Base-by-base conservation (phyloP, 2,329 filamentous ascomycete species). In the Pyricularia sp. region DNA sequence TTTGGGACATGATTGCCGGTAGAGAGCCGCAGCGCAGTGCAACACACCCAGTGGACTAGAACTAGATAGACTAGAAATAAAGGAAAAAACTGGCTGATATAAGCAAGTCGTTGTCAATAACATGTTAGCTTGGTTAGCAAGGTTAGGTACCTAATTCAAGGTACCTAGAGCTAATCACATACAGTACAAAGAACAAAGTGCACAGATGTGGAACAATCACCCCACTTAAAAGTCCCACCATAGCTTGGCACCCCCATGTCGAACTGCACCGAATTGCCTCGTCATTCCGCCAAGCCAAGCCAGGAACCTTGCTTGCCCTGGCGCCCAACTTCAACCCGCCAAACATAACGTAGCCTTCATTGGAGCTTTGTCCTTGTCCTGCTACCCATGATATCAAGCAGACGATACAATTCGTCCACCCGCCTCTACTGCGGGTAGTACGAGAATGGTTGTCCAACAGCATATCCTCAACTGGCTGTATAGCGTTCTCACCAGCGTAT, bases 391-490 rank as follows among this genome's bases (percentile, higher is more conserved):
- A n/a, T 50, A 50, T 50, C 42, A 50, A 50, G 6, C 20, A 50
- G 42, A 50, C 20, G 59, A 30, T 30, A 26, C 59, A 26, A 28
- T 63, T 28, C 59, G 25, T 28, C 25, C 59, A 20, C 12, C 25
- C 59, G 65, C 50, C 4, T 66, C 65, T 66, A 55, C 65, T 42
- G 14, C 26, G 50, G 65, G 65, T 66, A 31, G 23, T n/a, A 23
- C 59, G 31, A 68, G n/a, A 65, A 88, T 88, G 84, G 88, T 89
- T 74, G 92, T 97, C 77, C 91, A 92, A 75, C 93, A 97, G 79
- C 92, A 93, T 81, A 90, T 96, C 71, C 85, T 98, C 76, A 94
- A 93, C 81, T 98, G 94, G 94, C 88, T 98, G 6, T 97, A 97
- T 81, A 95, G 92, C 80, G 90, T 97, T 69, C 81, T 98, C 70